Evolutionary conservation across 192 early-diverging fungal species (phyloP).

Genomic region (Coemansia sp.): DNA sequence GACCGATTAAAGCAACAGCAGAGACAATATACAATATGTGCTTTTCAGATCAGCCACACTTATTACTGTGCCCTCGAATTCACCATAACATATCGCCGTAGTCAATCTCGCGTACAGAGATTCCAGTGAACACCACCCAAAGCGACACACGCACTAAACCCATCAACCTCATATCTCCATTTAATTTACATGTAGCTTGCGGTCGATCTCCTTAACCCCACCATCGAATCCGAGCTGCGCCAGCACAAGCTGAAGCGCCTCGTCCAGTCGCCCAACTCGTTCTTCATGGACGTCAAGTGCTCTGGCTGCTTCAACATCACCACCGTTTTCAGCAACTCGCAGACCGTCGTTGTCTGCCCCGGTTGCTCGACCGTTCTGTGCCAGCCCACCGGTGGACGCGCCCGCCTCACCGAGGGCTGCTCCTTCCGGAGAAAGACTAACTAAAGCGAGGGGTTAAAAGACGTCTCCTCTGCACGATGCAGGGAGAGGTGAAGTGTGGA

Average conservation of each 20-base stretch:
- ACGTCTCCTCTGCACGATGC: constrained; percentile 4
- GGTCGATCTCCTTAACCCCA: constrained; percentile 93
- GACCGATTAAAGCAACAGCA: too few species aligned
- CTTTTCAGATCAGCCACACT: too few species aligned
- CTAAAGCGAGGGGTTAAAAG: constrained; percentile 36
- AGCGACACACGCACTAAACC: neutral
- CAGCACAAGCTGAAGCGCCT: constrained; percentile 95
- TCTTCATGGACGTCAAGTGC: constrained; percentile 99
- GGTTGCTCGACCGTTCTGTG: constrained; percentile 96
- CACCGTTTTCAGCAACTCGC: constrained; percentile 99
- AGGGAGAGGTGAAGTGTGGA: neutral
- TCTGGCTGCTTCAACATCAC: constrained; percentile 95
- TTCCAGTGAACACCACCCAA: too few species aligned
- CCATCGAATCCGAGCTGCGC: constrained; percentile 68
- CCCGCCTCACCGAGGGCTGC: constrained; percentile 92
- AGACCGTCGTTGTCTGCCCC: constrained; percentile 96
- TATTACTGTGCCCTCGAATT: too few species aligned
- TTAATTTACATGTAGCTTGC: constrained; percentile 64
- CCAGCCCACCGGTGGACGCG: constrained; percentile 98
- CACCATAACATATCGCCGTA: too few species aligned
- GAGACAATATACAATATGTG: too few species aligned
- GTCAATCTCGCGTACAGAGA: too few species aligned
- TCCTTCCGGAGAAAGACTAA: constrained; percentile 80
- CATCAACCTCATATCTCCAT: neutral
- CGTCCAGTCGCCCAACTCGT: constrained; percentile 95